Evolutionary conservation across 257 asterid genomes (phyloP).

Genomic region (Buddleja alternifolia): DNA sequence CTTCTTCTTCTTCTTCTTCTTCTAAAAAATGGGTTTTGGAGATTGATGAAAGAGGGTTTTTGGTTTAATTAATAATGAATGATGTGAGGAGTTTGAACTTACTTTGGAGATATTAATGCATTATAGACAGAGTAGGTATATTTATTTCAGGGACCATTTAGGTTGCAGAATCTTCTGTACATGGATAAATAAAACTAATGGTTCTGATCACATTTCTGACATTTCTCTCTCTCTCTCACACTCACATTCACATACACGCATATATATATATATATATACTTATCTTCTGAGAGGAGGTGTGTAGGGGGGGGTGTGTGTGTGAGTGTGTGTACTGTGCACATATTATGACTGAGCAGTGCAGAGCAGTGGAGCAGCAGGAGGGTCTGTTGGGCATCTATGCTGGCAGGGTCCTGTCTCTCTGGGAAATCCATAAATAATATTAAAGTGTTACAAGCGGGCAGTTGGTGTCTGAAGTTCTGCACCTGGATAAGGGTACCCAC

Average conservation of each 20-base stretch:
- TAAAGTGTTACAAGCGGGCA: not conserved
- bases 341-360: constrained; percentile 57
- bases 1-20: not conserved
- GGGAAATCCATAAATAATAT: constrained; percentile 51
- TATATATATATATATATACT: constrained; percentile 17
- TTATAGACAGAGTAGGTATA: constrained; percentile 51
- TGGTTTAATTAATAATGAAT: too few species aligned
- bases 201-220: constrained; percentile 48
- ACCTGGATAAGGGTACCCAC: too few species aligned
- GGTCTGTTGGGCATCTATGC: constrained; percentile 47
- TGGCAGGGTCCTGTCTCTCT: constrained; percentile 60
- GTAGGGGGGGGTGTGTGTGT: too few species aligned
- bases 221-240: constrained; percentile 5
- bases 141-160: constrained; percentile 83
- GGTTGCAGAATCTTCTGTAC: constrained; percentile 85
- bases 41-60: not conserved
- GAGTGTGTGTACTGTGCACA: constrained; percentile 53
- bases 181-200: constrained; percentile 74
- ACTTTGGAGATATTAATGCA: too few species aligned
- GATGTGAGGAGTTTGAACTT: too few species aligned
- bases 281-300: too few species aligned
- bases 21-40: not conserved
- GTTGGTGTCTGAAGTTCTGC: constrained; percentile 32
- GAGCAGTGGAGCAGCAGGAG: constrained; percentile 35
- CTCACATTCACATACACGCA: not conserved